Evolutionary conservation across 2,329 filamentous ascomycete species (phyloP), one percentile per base, ranked within the genome.

Genomic region (Xylariaceae sp.): DNA sequence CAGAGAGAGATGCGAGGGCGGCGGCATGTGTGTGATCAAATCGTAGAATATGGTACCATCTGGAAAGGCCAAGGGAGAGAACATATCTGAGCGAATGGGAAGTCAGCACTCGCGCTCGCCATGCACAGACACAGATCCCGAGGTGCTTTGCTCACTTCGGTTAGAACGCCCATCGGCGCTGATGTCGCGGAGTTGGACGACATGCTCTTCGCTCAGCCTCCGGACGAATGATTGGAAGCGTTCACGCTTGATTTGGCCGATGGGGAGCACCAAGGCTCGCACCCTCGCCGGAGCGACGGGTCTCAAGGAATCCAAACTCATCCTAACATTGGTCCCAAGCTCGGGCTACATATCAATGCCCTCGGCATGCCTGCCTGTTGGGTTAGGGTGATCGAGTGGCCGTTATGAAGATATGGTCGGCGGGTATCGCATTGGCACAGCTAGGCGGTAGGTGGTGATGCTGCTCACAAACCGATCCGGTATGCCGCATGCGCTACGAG

Each of bases 201-300:
- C 78, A 74, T 85, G 81, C 63, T 94, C 85, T 50, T 76, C 69
- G 58, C 85, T 81, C 45, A 98, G 71, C 54, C 87, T 78, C 47
- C 83, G 76, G 49, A 90, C 75, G 61, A 95, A 94, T 49, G 74
- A 72, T 52, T 81, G 66, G 63, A 96, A 97, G 43, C 85, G 78
- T 37, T 84, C 81, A 45, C 82, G 78, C 61, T 82, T 89, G 61
- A 97, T 92, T 59, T 78, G 83, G 37, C 90, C 90, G 51, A 94
- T 73, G 38, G 92, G 92, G 46, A 97, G 71, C 43, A 95, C 76
- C 53, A 96, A 77, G 47, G 84, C 87, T 69, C 86, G 85, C 59
- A 97, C 80, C 74, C 86, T 85, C 68, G 88, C 90, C 61, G 88
- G 88, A 65, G 89, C 85, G 69, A 89, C 81, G 65, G 90, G 88